phyloP scores from a whole-genome alignment of 2,329 filamentous ascomycete genomes.

The Cladosporium sp. region DNA sequence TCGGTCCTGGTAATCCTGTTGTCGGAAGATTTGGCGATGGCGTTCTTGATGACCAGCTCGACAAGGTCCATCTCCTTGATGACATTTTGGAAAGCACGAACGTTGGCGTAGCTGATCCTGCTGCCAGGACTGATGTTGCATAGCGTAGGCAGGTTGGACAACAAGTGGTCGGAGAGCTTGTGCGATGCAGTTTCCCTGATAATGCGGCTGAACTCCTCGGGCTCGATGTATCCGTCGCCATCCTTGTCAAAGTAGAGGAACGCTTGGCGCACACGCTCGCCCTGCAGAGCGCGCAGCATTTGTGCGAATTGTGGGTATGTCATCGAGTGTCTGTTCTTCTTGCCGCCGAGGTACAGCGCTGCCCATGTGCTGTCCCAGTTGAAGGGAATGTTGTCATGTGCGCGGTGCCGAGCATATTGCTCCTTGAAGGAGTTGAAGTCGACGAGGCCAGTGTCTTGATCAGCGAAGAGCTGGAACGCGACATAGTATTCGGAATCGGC shows the following conservation, averaged over 20 bases:
- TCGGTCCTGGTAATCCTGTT: constrained; percentile 92
- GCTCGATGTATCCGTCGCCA: constrained; percentile 89
- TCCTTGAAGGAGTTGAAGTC: constrained; percentile 85
- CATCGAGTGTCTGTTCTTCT: constrained; percentile 82
- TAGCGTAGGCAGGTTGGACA: constrained; percentile 84
- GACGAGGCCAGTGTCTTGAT: constrained; percentile 75
- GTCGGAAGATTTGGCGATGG: constrained; percentile 75
- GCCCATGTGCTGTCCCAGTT: constrained; percentile 98
- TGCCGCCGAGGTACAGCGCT: constrained; percentile 84
- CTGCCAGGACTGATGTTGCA: constrained; percentile 90
- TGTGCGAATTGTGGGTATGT: constrained; percentile 97
- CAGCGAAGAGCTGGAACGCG: constrained; percentile 92
- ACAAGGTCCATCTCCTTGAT: constrained; percentile 97
- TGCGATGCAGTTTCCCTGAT: constrained; percentile 88
- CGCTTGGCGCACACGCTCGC: constrained; percentile 91
- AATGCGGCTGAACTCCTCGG: constrained; percentile 94
- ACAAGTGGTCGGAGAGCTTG: constrained; percentile 94
- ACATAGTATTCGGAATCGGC: constrained; percentile 98
- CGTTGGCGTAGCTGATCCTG: constrained; percentile 97
- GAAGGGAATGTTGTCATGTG: constrained; percentile 79
- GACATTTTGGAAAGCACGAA: constrained; percentile 96
- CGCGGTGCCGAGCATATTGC: constrained; percentile 84
- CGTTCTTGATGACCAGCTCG: constrained; percentile 85
- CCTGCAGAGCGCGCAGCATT: constrained; percentile 93
- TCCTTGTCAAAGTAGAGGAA: constrained; percentile 90